Percentiles rank a stretch among this genome's conserved stretches.
Evolutionary conservation across 2,329 filamentous ascomycete species (phyloP).

Genomic region (Graphiopsis chlorocephala): DNA sequence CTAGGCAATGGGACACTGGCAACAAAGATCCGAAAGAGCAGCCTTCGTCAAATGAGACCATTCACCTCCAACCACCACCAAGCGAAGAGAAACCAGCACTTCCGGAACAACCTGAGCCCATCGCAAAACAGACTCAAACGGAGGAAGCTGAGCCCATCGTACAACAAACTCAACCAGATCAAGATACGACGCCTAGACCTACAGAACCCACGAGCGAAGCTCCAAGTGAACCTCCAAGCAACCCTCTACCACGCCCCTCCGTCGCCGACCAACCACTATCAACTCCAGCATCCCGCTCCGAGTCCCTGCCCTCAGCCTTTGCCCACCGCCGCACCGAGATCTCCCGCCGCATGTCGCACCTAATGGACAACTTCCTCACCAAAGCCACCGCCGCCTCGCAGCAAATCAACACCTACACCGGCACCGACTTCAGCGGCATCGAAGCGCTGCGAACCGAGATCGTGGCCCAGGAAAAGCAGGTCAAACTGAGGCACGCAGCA

Average conservation of each 20-base stretch:
- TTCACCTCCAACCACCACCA: conserved; percentile 14
- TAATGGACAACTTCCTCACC: conserved; percentile 88
- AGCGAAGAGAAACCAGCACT: conserved; percentile 1
- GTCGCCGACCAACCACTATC: conserved; percentile 9
- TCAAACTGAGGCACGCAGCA: conserved; percentile 58
- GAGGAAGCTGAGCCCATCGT: neutral
- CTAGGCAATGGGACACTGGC: neutral
- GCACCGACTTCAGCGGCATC: conserved; percentile 80
- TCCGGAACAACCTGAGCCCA: neutral
- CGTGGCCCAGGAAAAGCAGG: conserved; percentile 58
- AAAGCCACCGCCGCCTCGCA: conserved; percentile 83
- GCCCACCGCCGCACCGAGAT: conserved; percentile 55
- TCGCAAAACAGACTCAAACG: neutral
- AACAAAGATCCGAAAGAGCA: conserved; percentile 14
- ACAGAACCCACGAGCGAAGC: neutral
- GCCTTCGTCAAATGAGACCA: conserved; percentile 9
- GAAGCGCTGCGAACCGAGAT: conserved; percentile 81
- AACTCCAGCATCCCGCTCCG: conserved; percentile 19
- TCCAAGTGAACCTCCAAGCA: neutral
- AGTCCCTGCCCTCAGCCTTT: conserved; percentile 52
- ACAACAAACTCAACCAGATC: neutral
- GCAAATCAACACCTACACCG: conserved; percentile 88
- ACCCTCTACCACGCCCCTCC: neutral
- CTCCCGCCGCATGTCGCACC: conserved; percentile 60
- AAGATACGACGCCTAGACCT: neutral